Conservation (phyloP, 2,329 filamentous ascomycete genomes). For the Paracoccidioides brasiliensis region DNA sequence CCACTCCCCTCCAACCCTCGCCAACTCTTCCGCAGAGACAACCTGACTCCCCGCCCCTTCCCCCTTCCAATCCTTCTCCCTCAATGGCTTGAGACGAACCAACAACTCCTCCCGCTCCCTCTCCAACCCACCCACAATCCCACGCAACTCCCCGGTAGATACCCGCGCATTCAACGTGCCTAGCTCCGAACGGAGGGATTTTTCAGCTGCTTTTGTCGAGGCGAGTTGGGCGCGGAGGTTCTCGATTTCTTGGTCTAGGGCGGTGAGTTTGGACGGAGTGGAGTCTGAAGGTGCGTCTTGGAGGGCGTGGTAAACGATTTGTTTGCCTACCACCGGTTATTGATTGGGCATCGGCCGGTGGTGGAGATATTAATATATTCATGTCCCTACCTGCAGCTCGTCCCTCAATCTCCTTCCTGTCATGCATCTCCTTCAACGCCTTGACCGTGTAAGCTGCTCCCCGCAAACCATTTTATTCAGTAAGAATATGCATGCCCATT, state of each 20-base stretch:
- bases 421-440: conserved; percentile 49
- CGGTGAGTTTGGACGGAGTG: conserved; percentile 36
- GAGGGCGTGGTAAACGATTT: conserved; percentile 46
- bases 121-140: conserved; percentile 32
- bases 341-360: too few species aligned
- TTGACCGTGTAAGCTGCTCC: conserved; percentile 44
- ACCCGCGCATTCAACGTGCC: conserved; percentile 36
- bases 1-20: conserved; percentile 35
- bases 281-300: conserved; percentile 39
- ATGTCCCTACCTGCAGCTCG: conserved; percentile 36
- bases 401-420: conserved; percentile 46
- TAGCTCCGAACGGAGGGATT: conserved; percentile 37
- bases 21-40: conserved; percentile 37
- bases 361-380: neutral
- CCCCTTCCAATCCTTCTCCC: conserved; percentile 25
- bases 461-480: neutral
- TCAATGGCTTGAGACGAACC: conserved; percentile 29
- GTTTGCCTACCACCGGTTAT: too few species aligned
- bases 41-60: too few species aligned
- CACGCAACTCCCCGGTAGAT: conserved; percentile 38
- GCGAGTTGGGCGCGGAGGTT: conserved; percentile 34
- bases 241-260: conserved; percentile 38
- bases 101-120: conserved; percentile 31
- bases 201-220: conserved; percentile 34
- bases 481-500: neutral